Base-by-base conservation (phyloP, 257 asterid genomes). In the Mitragyna speciosa region DNA sequence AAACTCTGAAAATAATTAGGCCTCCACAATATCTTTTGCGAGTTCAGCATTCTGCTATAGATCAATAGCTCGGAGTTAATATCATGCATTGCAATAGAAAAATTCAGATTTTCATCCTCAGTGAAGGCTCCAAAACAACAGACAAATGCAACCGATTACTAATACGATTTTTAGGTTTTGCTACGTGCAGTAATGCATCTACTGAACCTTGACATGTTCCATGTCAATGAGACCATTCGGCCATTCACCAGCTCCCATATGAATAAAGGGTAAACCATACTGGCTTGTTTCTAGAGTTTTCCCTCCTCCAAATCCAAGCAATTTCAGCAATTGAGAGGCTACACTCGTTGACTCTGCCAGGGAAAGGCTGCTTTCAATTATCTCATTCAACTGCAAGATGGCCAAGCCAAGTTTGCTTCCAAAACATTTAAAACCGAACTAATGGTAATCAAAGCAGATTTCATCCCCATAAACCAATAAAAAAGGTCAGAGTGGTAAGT, bases 11-110 rank as follows among this genome's bases (percentile, higher is more conserved):
- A 87, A 91, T 5, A 90, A 83, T 88, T 88, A 91, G 0, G 91
- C 26, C 78, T 87, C 87, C 71, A 86, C 97, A 88, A 52, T 82
- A 85, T 96, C 99, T 86, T 86, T 83, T 88, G 72, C 98, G 97
- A 20, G 98, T 96, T 59, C 91, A 71, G 91, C 98, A 76, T 83
- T 86, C 93, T 96, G 99, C 89, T 90, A 90, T 81, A 94, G 99
- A 68, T n/a, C n/a, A n/a, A n/a, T n/a, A n/a, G n/a, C n/a, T n/a
- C n/a, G n/a, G n/a, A n/a, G n/a, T n/a, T n/a, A n/a, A n/a, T 78
- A 85, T 83, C 85, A 16, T 70, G 71, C 54, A 82, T 79, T 65
- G 54, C 24, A 80, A 81, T 76, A 0, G 89, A 87, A 82, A 86
- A 68, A 17, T 72, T 69, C 48, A 77, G 79, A 82, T 81, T 86